These are phyloP conservation scores for Sugiyamaella paludigena DNA, from an alignment of 1,139 yeast genomes.

Conservation along the genomic window DNA sequence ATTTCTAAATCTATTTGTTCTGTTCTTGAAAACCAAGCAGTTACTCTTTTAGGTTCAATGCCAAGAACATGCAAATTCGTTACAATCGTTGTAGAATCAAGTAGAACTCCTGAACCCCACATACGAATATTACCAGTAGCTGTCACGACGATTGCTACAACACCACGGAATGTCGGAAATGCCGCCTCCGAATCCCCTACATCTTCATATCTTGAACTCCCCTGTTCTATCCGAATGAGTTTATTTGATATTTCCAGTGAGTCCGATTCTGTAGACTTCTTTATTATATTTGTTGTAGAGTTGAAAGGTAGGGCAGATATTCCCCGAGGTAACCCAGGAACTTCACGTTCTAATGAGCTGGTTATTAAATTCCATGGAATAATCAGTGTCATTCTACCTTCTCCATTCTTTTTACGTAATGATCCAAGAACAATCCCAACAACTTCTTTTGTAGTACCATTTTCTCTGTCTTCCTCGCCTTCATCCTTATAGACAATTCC, in stretches of 20 bases:
- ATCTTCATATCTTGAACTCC: too few species aligned
- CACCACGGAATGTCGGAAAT: constrained; percentile 22
- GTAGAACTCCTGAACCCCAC: constrained; percentile 51
- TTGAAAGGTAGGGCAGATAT: neutral
- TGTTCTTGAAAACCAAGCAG: constrained; percentile 30
- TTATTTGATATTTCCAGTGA: too few species aligned
- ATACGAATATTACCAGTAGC: constrained; percentile 26
- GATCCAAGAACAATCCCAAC: constrained; percentile 57
- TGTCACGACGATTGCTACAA: constrained; percentile 26
- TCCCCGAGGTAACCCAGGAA: neutral
- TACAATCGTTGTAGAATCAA: constrained; percentile 38
- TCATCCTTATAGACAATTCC: constrained; percentile 42
- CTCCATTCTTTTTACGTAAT: constrained; percentile 52
- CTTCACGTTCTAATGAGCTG: neutral
- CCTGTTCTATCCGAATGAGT: too few species aligned
- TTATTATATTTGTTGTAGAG: neutral
- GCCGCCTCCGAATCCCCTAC: too few species aligned
- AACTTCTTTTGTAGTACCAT: constrained; percentile 23
- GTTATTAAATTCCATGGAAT: constrained; percentile 46
- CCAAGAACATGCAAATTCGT: constrained; percentile 49
- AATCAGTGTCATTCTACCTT: constrained; percentile 56
- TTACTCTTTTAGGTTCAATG: constrained; percentile 22
- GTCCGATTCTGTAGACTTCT: too few species aligned
- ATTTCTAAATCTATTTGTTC: constrained; percentile 21
- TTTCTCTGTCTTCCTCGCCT: neutral